Conservation (phyloP, 2,329 filamentous ascomycete genomes). For the Alternaria burnsii region DNA sequence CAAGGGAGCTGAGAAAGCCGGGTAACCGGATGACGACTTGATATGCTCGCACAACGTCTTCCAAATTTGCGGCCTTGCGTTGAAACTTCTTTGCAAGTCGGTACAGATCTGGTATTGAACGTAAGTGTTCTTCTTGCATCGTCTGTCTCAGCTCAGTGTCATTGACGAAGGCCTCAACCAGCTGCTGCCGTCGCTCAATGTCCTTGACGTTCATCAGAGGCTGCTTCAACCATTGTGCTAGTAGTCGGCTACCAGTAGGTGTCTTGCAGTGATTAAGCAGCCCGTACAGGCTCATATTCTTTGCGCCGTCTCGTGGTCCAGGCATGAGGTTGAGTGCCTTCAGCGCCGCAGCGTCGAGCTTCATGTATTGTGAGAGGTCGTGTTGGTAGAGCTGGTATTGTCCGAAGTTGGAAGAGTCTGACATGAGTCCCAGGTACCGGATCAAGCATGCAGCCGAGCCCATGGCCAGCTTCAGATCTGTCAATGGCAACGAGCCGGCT, state of each 20-base stretch:
- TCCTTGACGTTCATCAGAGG: constrained; percentile 90
- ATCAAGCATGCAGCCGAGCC: constrained; percentile 91
- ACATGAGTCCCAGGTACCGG: constrained; percentile 90
- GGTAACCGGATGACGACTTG: constrained; percentile 93
- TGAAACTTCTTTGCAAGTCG: constrained; percentile 95
- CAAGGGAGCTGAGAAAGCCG: constrained; percentile 86
- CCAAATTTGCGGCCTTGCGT: constrained; percentile 85
- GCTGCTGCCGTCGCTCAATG: constrained; percentile 89
- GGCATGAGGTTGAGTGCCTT: constrained; percentile 98
- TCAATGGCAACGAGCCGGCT: constrained; percentile 80
- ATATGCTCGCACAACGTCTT: constrained; percentile 95
- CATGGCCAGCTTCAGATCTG: constrained; percentile 95
- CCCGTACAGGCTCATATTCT: constrained; percentile 96
- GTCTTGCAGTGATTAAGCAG: constrained; percentile 98
- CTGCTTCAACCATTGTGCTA: constrained; percentile 98
- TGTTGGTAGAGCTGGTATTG: constrained; percentile 98
- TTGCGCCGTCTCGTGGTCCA: constrained; percentile 90
- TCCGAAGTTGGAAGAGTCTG: constrained; percentile 93
- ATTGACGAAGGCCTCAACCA: constrained; percentile 92
- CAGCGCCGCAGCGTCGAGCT: constrained; percentile 91
- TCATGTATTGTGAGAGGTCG: constrained; percentile 97
- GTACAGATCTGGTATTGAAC: constrained; percentile 93
- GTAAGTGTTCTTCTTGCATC: constrained; percentile 94
- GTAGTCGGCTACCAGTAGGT: constrained; percentile 84
- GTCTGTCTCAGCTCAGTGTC: constrained; percentile 94